Base-by-base conservation (phyloP, 176 grass and related monocot genomes). In the Aegilops tauschii region DNA sequence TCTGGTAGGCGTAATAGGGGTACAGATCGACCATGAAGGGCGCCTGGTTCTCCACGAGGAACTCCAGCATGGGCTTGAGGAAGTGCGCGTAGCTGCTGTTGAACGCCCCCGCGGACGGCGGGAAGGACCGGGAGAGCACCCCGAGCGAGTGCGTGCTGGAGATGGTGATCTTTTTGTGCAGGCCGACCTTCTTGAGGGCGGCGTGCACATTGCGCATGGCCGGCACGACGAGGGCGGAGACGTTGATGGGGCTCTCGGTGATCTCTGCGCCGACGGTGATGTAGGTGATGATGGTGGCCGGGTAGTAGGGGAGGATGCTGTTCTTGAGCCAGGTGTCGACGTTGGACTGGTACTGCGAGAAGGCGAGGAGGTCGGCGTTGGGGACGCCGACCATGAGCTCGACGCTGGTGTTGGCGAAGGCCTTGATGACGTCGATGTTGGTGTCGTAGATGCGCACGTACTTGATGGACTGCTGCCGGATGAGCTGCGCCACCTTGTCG, bases 1-100 rank as follows among this genome's bases (percentile, higher is more conserved):
- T 95, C 87, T 91, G 88, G 88, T 96, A 96, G 0, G 97, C 97
- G 80, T 96, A 99, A 18, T 99, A 99, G 3, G 97, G 97, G 29
- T 99, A 99, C 44, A 99, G 20, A 89, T 99, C 94, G 65, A 99
- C 94, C 97, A 99, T 99, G 89, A 99, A 96, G 2, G 97, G 97
- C 10, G 94, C 95, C 70, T 99, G 75, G 80, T 94, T 91, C 83
- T 99, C 97, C 45, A 94, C 90, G 9, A 99, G 91, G 76, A 99
- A 96, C 86, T 99, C 94, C 80, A 99, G 86, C 97, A 99, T 88
- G 0, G 97, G 94, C 87, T 94, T 99, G 25, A 99, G 62, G 87
- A 99, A 96, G 88, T 84, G 90, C 4, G 94, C 97, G 35, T 96
- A 94, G 82, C 84, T 99, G 83, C 97, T 99, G 80, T 96, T 95